phyloP scores from a whole-genome alignment of 768 basidiomycete genomes.

The Austroboletus festivus region DNA sequence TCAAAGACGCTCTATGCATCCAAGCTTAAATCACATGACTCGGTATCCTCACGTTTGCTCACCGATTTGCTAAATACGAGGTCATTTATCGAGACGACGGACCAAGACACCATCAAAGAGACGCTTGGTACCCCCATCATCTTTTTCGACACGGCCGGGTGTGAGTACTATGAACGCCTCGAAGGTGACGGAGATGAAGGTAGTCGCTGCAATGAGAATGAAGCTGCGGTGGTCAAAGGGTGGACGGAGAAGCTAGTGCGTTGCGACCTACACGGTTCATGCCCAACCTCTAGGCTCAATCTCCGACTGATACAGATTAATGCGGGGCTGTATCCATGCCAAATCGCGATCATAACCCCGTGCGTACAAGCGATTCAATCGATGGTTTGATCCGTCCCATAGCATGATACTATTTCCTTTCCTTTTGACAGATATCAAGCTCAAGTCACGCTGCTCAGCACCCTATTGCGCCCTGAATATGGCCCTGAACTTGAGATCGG shows the following conservation, averaged over 20 bases:
- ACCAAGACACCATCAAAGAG: constrained; percentile 71
- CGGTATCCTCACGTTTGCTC: constrained; percentile 73
- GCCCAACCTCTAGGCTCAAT: background rate
- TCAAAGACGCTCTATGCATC: constrained; percentile 77
- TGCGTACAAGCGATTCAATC: constrained; percentile 32
- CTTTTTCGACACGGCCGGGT: constrained; percentile 93
- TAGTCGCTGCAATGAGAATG: constrained; percentile 92
- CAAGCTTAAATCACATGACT: constrained; percentile 63
- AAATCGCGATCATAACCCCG: constrained; percentile 89
- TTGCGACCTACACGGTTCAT: background rate
- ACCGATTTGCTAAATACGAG: constrained; percentile 58
- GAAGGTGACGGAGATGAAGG: constrained; percentile 85
- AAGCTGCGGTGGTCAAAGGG: constrained; percentile 77
- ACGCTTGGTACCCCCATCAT: constrained; percentile 73
- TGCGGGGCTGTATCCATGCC: constrained; percentile 58
- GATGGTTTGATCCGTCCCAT: no score
- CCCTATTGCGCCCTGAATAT: constrained; percentile 68
- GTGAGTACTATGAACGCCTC: constrained; percentile 85
- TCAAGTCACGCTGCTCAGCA: constrained; percentile 82
- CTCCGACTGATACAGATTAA: constrained; percentile 41
- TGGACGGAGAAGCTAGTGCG: constrained; percentile 81
- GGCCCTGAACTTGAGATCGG: constrained; percentile 81
- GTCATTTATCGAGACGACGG: constrained; percentile 31
- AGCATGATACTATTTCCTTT: no score
- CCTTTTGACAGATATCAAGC: constrained; percentile 70